phyloP scores from a whole-genome alignment of 2,329 filamentous ascomycete genomes.

The Calonectria multiphialidica region DNA sequence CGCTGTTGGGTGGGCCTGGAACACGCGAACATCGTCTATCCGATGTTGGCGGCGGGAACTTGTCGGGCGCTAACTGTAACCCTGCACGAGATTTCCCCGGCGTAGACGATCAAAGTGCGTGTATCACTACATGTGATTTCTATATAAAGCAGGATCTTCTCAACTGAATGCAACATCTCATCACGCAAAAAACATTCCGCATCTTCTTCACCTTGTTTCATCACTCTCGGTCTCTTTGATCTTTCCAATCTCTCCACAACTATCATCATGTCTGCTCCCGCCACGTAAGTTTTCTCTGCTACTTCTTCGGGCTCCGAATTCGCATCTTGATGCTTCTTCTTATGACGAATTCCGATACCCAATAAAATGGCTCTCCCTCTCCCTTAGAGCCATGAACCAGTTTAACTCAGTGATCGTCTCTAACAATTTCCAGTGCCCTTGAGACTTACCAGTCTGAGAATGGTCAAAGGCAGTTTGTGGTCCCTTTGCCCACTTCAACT shows the following conservation, averaged over 20 bases:
- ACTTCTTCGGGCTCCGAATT: too few relatives aligned
- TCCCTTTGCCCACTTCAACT: neutral
- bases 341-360: too few relatives aligned
- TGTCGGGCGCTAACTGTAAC: neutral
- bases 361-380: too few relatives aligned
- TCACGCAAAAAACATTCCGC: neutral
- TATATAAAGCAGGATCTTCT: neutral
- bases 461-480: neutral
- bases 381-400: too few relatives aligned
- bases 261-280: neutral
- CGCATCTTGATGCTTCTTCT: too few relatives aligned
- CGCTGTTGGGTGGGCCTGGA: neutral
- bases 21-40: neutral
- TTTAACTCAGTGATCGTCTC: neutral
- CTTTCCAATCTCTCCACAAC: neutral
- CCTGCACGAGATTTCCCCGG: neutral
- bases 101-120: neutral
- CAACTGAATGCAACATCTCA: neutral
- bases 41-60: neutral
- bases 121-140: neutral
- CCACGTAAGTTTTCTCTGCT: neutral
- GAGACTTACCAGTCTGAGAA: neutral
- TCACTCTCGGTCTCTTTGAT: neutral
- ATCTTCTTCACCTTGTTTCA: neutral
- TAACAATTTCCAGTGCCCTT: neutral